phyloP scores from a whole-genome alignment of 2,329 filamentous ascomycete species.

The Elsinoe perseae region DNA sequence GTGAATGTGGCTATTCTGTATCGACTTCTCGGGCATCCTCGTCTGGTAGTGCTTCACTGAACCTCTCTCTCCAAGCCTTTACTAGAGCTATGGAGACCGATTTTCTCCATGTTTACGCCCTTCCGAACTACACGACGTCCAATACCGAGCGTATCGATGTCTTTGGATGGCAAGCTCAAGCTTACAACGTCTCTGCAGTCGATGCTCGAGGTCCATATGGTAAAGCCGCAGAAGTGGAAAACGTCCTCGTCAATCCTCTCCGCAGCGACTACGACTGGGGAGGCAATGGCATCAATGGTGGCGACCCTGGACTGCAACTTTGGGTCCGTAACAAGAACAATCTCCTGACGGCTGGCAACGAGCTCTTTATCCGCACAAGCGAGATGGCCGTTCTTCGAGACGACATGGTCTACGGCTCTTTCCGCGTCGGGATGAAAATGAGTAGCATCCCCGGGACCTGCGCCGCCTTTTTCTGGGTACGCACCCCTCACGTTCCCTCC shows the following conservation, averaged over 20 bases:
- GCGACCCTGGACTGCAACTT: slow-evolving; percentile 50
- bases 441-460: slow-evolving; percentile 59
- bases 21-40: slow-evolving; percentile 34
- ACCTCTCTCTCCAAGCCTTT: slow-evolving; percentile 43
- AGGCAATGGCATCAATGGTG: slow-evolving; percentile 39
- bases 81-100: slow-evolving; percentile 65
- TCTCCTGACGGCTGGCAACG: slow-evolving; percentile 22
- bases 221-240: slow-evolving; percentile 52
- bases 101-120: slow-evolving; percentile 51
- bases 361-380: slow-evolving; percentile 50
- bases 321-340: slow-evolving; percentile 39
- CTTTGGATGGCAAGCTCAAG: slow-evolving; percentile 58
- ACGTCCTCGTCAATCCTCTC: slow-evolving; percentile 50
- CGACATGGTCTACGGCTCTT: slow-evolving; percentile 64
- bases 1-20: slow-evolving; percentile 65
- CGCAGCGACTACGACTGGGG: slow-evolving; percentile 36
- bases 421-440: slow-evolving; percentile 59
- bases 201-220: slow-evolving; percentile 56
- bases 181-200: slow-evolving; percentile 56
- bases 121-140: slow-evolving; percentile 29
- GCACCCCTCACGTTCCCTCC: slow-evolving; percentile 15
- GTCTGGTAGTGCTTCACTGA: slow-evolving; percentile 21
- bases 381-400: slow-evolving; percentile 55
- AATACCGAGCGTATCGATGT: slow-evolving; percentile 28
- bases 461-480: slow-evolving; percentile 71